Evolutionary conservation across 371 early-diverging fungal genomes (phyloP).

Genomic region (Lichtheimia corymbifera): DNA sequence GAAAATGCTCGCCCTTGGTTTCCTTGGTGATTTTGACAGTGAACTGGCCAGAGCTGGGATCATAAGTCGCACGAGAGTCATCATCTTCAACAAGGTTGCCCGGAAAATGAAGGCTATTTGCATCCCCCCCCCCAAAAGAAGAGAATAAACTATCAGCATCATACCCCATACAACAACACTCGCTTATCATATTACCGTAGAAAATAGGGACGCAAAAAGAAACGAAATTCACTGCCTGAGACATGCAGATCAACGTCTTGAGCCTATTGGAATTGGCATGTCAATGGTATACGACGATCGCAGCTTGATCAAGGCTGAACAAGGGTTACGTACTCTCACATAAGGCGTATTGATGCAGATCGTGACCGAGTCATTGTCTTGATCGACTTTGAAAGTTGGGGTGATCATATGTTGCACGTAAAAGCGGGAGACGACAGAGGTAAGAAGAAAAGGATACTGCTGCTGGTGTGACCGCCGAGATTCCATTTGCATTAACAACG

Average conservation of each 20-base stretch:
- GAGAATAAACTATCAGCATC: not conserved
- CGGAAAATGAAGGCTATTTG: constrained; percentile 79
- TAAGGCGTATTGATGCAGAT: constrained; percentile 82
- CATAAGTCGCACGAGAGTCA: constrained; percentile 75
- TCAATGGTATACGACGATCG: not conserved
- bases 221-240: constrained; percentile 76
- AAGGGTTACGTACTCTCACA: constrained; percentile 64
- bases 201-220: constrained; percentile 81
- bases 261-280: constrained; percentile 48
- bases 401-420: constrained; percentile 74
- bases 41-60: constrained; percentile 79
- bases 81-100: constrained; percentile 87
- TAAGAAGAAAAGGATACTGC: too few species aligned
- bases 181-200: constrained; percentile 55
- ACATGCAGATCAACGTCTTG: constrained; percentile 83
- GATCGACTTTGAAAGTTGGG: constrained; percentile 82
- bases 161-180: not conserved
- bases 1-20: constrained; percentile 76
- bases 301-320: constrained; percentile 1
- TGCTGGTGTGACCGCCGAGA: too few species aligned
- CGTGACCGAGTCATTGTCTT: constrained; percentile 73
- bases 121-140: constrained; percentile 23
- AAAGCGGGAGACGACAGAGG: too few species aligned
- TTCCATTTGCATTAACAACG: too few species aligned
- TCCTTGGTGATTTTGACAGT: constrained; percentile 78